Evolutionary conservation across 2,329 filamentous ascomycete species (phyloP).

Genomic region (Botrytis tulipae): DNA sequence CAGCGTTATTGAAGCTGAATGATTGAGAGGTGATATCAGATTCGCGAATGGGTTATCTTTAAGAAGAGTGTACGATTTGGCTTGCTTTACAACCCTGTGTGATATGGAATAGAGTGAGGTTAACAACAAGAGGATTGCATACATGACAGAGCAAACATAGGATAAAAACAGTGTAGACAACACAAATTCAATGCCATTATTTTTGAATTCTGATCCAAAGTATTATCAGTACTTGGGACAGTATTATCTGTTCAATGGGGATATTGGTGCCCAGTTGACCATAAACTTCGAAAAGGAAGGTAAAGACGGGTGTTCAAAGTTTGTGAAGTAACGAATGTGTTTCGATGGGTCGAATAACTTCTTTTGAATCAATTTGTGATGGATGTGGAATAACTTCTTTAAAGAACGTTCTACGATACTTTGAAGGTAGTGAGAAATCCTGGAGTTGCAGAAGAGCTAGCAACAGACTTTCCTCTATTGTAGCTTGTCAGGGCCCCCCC

Average conservation of each 20-base stretch:
- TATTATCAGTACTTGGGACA: not conserved
- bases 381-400: not conserved
- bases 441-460: not conserved
- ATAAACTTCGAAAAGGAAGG: not conserved
- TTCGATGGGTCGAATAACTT: not conserved
- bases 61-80: not conserved
- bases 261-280: not conserved
- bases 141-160: not conserved
- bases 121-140: not conserved
- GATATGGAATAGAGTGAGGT: not conserved
- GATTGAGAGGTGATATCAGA: not conserved
- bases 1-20: too few relatives aligned
- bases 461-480: not conserved
- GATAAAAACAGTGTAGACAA: not conserved
- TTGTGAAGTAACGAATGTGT: not conserved
- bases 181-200: not conserved
- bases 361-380: not conserved
- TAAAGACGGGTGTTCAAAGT: not conserved
- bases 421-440: not conserved
- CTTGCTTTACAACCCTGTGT: not conserved
- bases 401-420: too few relatives aligned
- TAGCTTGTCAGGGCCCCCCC: not conserved
- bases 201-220: not conserved
- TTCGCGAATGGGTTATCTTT: rapidly evolving
- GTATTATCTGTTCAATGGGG: not conserved